phyloP scores from a whole-genome alignment of 2,329 filamentous ascomycete genomes.

The Orbilia brochopaga region DNA sequence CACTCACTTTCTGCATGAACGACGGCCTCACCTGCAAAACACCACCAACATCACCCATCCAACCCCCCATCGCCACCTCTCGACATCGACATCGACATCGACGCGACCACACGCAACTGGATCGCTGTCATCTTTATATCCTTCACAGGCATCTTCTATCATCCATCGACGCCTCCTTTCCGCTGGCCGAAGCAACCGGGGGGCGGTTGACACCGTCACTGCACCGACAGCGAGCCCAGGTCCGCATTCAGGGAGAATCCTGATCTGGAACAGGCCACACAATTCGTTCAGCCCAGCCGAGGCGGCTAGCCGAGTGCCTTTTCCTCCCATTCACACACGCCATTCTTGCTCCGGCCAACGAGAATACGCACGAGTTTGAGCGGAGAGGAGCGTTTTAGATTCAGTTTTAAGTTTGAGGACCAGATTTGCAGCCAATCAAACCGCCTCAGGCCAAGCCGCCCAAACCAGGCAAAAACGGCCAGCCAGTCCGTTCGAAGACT shows the following conservation, averaged over 20 bases:
- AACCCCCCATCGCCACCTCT: not conserved
- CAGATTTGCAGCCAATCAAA: not conserved
- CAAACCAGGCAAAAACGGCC: not conserved
- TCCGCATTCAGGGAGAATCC: not conserved
- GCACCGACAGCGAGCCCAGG: not conserved
- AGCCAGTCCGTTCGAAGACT: not conserved
- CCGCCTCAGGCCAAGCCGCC: not conserved
- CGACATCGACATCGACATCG: not conserved
- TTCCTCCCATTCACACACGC: slow-evolving; percentile 5
- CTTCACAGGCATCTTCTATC: not conserved
- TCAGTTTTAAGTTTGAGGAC: not conserved
- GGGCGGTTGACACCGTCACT: slow-evolving; percentile 2
- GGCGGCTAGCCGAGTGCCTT: slow-evolving; percentile 37
- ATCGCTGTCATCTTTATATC: not conserved
- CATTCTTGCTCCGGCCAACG: slow-evolving; percentile 11
- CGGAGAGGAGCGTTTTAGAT: slow-evolving; percentile 10
- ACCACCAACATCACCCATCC: slow-evolving; percentile 8
- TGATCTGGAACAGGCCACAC: slow-evolving; percentile 30
- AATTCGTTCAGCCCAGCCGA: slow-evolving; percentile 27
- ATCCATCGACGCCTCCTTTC: not conserved
- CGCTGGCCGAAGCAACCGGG: slow-evolving; percentile 4
- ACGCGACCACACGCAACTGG: not conserved
- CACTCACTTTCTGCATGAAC: slow-evolving; percentile 2
- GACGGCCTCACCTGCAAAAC: not conserved
- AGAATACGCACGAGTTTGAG: slow-evolving; percentile 7